phyloP scores from a whole-genome alignment of 441 rosid genomes.

The Brassica hybrid region DNA sequence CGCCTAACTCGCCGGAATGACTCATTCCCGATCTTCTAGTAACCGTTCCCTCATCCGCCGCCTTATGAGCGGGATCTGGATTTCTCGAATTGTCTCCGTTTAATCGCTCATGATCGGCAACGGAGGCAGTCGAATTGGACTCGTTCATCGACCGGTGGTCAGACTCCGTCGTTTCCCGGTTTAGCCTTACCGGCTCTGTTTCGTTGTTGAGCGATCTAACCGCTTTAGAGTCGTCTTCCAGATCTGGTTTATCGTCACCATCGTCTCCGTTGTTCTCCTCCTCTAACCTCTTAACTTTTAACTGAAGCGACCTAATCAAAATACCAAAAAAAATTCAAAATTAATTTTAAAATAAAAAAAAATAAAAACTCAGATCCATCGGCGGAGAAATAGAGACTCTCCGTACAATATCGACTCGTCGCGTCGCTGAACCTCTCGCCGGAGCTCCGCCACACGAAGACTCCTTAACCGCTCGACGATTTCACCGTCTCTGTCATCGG shows the following conservation, averaged over 20 bases:
- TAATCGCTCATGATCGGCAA: conserved; percentile 28
- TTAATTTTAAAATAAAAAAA: neutral
- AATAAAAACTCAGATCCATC: conserved; percentile 39
- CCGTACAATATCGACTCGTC: conserved; percentile 62
- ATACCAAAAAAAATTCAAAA: neutral
- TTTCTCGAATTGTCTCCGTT: conserved; percentile 33
- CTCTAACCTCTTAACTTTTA: conserved; percentile 58
- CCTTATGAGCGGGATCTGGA: conserved; percentile 38
- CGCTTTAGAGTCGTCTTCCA: conserved; percentile 28
- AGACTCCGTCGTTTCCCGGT: conserved; percentile 48
- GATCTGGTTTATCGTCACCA: conserved; percentile 52
- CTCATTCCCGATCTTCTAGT: conserved; percentile 49
- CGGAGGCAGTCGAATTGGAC: conserved; percentile 59
- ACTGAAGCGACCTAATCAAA: conserved; percentile 57
- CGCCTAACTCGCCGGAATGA: conserved; percentile 44
- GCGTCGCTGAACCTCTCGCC: conserved; percentile 58
- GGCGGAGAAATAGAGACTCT: conserved; percentile 30
- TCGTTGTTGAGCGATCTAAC: conserved; percentile 22
- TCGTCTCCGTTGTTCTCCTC: conserved; percentile 47
- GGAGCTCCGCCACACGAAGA: conserved; percentile 61
- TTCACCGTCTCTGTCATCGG: conserved; percentile 17
- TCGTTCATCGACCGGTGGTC: conserved; percentile 56
- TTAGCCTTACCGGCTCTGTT: conserved; percentile 24
- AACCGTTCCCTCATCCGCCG: conserved; percentile 30
- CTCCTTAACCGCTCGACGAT: conserved; percentile 59